Evolutionary conservation across 139 green algal species (phyloP).

Genomic region (Chlorella sp.): DNA sequence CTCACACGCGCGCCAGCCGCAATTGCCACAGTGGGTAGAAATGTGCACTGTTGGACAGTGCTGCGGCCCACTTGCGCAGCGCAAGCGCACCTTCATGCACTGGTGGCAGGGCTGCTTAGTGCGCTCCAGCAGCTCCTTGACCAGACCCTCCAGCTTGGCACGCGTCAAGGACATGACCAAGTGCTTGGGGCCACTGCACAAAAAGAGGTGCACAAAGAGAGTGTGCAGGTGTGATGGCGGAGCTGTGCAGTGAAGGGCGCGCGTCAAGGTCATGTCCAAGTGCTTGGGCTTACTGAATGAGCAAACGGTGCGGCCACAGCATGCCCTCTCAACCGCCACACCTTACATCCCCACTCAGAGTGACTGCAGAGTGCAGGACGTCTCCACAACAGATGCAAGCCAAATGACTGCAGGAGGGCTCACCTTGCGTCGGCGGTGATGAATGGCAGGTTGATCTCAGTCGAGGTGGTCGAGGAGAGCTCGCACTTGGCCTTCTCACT

Average conservation of each 20-base stretch:
- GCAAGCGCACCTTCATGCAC: too few species aligned
- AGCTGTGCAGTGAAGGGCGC: neutral
- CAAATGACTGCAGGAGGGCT: too few species aligned
- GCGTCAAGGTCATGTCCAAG: slow-evolving; percentile 31
- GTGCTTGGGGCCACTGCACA: slow-evolving; percentile 71
- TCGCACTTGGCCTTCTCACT: slow-evolving; percentile 92
- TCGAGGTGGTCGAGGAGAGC: slow-evolving; percentile 79
- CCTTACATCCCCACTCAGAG: too few species aligned
- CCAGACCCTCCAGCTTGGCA: slow-evolving; percentile 86
- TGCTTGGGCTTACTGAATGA: slow-evolving; percentile 55
- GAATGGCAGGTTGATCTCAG: slow-evolving; percentile 99
- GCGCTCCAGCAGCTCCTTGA: slow-evolving; percentile 81
- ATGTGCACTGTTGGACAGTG: too few species aligned
- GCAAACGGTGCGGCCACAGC: neutral
- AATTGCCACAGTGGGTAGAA: too few species aligned
- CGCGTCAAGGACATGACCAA: slow-evolving; percentile 68
- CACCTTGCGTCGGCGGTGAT: slow-evolving; percentile 90
- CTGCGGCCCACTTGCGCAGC: slow-evolving; percentile 22
- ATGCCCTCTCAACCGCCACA: too few species aligned
- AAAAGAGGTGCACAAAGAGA: too few species aligned
- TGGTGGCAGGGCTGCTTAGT: slow-evolving; percentile 90
- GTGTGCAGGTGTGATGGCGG: neutral
- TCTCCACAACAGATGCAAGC: too few species aligned
- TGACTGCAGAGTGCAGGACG: too few species aligned
- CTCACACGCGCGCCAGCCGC: too few species aligned